phyloP scores from a whole-genome alignment of 768 basidiomycete genomes.

The Psilocybe cyanescens region DNA sequence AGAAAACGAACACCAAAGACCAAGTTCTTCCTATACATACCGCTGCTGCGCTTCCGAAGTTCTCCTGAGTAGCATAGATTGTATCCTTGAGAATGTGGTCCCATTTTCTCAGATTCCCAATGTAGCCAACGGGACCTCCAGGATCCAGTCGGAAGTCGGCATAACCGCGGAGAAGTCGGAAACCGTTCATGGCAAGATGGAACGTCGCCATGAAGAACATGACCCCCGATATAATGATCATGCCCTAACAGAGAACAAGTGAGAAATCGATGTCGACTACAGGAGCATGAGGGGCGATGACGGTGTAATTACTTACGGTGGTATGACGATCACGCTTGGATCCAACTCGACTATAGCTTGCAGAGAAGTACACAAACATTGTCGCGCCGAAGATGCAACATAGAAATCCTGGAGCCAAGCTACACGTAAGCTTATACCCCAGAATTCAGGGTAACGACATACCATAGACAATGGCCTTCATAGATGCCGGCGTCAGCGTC shows the following conservation, averaged over 20 bases:
- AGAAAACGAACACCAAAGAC: not conserved
- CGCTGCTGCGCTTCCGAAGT: constrained; percentile 10
- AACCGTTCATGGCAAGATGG: constrained; percentile 10
- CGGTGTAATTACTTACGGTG: not conserved
- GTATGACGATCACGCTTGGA: constrained; percentile 2
- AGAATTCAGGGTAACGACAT: not conserved
- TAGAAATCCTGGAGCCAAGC: not conserved
- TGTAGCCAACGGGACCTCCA: constrained; percentile 4
- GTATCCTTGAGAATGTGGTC: constrained; percentile 12
- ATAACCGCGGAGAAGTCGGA: constrained; percentile 4
- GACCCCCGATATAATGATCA: constrained; percentile 6
- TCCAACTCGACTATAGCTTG: not conserved
- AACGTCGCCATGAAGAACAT: constrained; percentile 11
- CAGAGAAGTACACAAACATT: not conserved
- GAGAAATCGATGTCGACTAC: not conserved
- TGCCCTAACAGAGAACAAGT: not conserved
- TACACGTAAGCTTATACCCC: not conserved
- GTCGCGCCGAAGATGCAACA: constrained; percentile 1
- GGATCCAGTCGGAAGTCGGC: not conserved
- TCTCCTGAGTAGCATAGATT: constrained; percentile 8
- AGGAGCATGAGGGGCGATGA: not conserved
- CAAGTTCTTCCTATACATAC: not conserved
- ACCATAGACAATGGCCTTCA: constrained; percentile 5
- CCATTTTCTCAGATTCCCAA: constrained; percentile 3
- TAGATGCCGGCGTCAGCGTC: not conserved